Percentiles rank a stretch among this genome's conserved stretches.
Evolutionary conservation across 495 filamentous ascomycete genomes (phyloP).

Genomic region (Filosporella fistucella): DNA sequence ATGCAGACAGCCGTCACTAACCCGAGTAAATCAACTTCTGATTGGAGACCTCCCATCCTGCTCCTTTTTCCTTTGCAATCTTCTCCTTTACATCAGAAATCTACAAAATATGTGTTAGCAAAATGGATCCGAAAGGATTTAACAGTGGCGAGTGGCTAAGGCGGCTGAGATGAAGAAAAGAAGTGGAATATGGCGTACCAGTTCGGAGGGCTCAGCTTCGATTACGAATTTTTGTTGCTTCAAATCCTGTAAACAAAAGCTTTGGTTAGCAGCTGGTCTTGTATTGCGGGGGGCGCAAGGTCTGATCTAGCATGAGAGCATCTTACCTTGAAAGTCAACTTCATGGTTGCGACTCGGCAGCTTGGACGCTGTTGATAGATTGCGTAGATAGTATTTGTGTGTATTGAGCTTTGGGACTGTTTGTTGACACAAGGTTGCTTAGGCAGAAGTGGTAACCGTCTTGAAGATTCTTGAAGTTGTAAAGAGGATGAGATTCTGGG

Average conservation of each 20-base stretch:
- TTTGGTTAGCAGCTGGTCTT: too few relatives aligned
- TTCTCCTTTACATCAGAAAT: slow-evolving; percentile 86
- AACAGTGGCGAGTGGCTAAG: neutral
- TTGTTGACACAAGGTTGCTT: too few relatives aligned
- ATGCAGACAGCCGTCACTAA: slow-evolving; percentile 37
- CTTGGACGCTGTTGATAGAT: slow-evolving; percentile 8
- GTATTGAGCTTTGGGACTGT: too few relatives aligned
- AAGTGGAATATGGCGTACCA: slow-evolving; percentile 59
- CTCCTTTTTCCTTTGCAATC: slow-evolving; percentile 80
- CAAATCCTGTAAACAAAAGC: slow-evolving; percentile 75
- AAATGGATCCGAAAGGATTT: slow-evolving; percentile 27
- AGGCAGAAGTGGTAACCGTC: too few relatives aligned
- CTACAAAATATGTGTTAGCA: slow-evolving; percentile 38
- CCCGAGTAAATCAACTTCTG: slow-evolving; percentile 98
- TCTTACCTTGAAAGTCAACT: slow-evolving; percentile 78
- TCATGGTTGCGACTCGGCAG: slow-evolving; percentile 44
- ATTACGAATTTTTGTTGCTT: slow-evolving; percentile 97
- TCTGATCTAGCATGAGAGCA: slow-evolving; percentile 10
- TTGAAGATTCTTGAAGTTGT: too few relatives aligned
- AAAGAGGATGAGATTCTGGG: too few relatives aligned
- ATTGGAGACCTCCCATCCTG: slow-evolving; percentile 79
- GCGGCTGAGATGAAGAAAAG: neutral
- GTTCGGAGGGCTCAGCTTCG: slow-evolving; percentile 88
- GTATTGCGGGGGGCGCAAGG: too few relatives aligned
- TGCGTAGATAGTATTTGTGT: too few relatives aligned